These are phyloP conservation scores for Apiospora kogelbergensis DNA, from an alignment of 2,329 filamentous ascomycete species.

Conservation along the genomic window DNA sequence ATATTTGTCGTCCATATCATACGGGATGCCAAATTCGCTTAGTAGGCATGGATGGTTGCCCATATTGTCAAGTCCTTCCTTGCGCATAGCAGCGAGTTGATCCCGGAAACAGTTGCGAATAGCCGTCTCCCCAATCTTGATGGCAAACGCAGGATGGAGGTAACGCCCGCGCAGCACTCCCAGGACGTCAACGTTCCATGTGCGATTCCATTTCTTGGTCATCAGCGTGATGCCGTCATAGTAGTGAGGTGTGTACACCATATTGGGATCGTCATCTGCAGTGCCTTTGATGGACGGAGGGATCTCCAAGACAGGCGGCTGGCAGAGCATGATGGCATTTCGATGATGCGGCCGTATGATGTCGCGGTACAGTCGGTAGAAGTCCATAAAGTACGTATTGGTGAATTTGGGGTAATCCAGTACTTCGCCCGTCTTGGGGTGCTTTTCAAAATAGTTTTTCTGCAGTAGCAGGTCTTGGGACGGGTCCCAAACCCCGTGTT, in stretches of 20 bases:
- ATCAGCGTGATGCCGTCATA: conserved; percentile 96
- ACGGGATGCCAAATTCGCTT: conserved; percentile 96
- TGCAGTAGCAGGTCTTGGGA: conserved; percentile 71
- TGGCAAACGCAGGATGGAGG: conserved; percentile 82
- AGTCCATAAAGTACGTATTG: conserved; percentile 86
- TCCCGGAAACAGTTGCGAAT: conserved; percentile 92
- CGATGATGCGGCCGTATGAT: conserved; percentile 75
- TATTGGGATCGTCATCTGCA: conserved; percentile 80
- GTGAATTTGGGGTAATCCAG: conserved; percentile 86
- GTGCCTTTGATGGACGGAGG: conserved; percentile 87
- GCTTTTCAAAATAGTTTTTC: conserved; percentile 85
- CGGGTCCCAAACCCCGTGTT: conserved; percentile 94
- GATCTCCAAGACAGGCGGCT: conserved; percentile 88
- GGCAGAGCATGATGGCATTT: conserved; percentile 83
- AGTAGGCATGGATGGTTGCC: conserved; percentile 87
- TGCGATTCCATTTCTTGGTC: conserved; percentile 98
- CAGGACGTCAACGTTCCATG: conserved; percentile 96
- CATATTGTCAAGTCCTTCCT: conserved; percentile 86
- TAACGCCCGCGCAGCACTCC: conserved; percentile 89
- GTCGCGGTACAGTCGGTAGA: conserved; percentile 75
- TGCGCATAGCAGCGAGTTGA: conserved; percentile 77
- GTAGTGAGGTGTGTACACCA: conserved; percentile 93
- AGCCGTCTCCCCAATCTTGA: conserved; percentile 89
- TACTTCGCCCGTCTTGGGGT: conserved; percentile 69
- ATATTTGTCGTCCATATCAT: conserved; percentile 96